phyloP scores from a whole-genome alignment of 2,329 filamentous ascomycete species.

The Chalaropsis ovoidea region DNA sequence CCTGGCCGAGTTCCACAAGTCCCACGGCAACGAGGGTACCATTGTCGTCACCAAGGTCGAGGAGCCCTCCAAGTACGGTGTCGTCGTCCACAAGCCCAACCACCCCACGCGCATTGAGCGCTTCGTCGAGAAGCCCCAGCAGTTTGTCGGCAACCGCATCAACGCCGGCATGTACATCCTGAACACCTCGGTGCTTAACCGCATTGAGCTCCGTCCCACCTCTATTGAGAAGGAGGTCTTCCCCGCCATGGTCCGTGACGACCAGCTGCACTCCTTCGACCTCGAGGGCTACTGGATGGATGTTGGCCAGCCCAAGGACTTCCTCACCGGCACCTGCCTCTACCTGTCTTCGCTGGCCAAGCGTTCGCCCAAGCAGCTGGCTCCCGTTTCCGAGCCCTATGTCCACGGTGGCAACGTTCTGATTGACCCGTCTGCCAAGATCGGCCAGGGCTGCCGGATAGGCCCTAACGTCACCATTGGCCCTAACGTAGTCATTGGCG shows the following conservation, averaged over 20 bases:
- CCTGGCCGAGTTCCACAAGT: conserved; percentile 82
- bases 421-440: conserved; percentile 87
- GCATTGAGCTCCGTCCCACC: conserved; percentile 91
- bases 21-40: conserved; percentile 88
- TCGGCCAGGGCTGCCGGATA: conserved; percentile 96
- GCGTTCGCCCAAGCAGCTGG: conserved; percentile 76
- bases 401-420: conserved; percentile 92
- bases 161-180: conserved; percentile 98
- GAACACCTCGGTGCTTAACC: conserved; percentile 78
- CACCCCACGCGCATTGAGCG: conserved; percentile 89
- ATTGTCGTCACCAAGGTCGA: conserved; percentile 99
- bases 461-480: conserved; percentile 95
- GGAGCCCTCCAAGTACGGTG: conserved; percentile 97
- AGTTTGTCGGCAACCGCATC: conserved; percentile 97
- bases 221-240: conserved; percentile 99
- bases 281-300: conserved; percentile 99
- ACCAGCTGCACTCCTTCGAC: conserved; percentile 88
- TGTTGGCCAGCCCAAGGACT: conserved; percentile 96
- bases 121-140: conserved; percentile 98
- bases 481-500: conserved; percentile 80
- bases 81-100: conserved; percentile 91
- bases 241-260: conserved; percentile 82
- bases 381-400: conserved; percentile 61
- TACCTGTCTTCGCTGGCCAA: conserved; percentile 90
- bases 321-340: conserved; percentile 88